phyloP scores from a whole-genome alignment of 371 early-diverging fungal species.

The Umbelopsis sp. region DNA sequence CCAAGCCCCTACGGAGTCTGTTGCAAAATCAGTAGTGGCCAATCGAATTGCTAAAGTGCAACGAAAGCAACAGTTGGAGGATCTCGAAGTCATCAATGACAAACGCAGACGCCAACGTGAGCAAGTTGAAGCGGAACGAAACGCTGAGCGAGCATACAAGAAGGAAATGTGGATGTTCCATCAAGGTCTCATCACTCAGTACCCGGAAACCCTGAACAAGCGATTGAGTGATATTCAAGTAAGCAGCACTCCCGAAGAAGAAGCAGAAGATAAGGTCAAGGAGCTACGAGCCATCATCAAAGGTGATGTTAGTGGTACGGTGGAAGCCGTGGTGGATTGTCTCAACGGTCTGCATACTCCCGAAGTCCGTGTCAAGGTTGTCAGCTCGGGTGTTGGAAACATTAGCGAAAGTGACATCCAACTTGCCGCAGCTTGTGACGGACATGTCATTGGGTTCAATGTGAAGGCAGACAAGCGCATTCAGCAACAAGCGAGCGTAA shows the following conservation, averaged over 20 bases:
- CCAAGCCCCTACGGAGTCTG: constrained; percentile 71
- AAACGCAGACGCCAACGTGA: constrained; percentile 66
- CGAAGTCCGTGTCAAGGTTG: constrained; percentile 76
- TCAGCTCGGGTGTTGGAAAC: constrained; percentile 84
- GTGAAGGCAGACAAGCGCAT: constrained; percentile 81
- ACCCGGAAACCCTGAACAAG: constrained; percentile 57
- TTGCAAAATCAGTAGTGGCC: constrained; percentile 78
- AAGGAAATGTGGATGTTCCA: constrained; percentile 74
- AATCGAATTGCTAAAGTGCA: constrained; percentile 67
- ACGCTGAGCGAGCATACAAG: constrained; percentile 58
- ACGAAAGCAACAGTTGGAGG: constrained; percentile 63
- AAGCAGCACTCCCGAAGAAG: constrained; percentile 23
- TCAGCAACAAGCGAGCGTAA: constrained; percentile 60
- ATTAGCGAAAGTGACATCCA: constrained; percentile 81
- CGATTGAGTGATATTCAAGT: constrained; percentile 43
- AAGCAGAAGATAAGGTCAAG: constrained; percentile 48
- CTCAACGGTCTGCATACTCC: constrained; percentile 76
- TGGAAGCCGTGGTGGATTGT: constrained; percentile 88
- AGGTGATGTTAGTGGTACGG: constrained; percentile 93
- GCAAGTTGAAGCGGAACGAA: constrained; percentile 65
- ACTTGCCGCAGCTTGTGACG: constrained; percentile 68
- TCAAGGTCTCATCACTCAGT: constrained; percentile 59
- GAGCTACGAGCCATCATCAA: constrained; percentile 59
- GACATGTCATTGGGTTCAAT: constrained; percentile 86
- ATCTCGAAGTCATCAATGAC: constrained; percentile 79